Percentiles rank a stretch among this genome's conserved stretches.
phyloP scores from a whole-genome alignment of 805 yeast species.

The Maudiozyma serrabonitensis region DNA sequence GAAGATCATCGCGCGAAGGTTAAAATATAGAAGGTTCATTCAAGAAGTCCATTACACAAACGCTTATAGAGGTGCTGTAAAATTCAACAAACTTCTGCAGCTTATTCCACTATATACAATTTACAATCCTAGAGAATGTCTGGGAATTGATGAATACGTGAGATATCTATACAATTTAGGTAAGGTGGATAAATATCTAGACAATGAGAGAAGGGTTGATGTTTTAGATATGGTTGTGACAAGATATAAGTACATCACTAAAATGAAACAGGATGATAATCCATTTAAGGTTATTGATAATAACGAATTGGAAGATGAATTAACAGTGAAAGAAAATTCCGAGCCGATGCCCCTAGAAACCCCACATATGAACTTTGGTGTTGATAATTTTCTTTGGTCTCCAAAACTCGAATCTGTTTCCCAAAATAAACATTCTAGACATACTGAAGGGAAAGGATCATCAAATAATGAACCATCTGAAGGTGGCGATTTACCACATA shows the following conservation, averaged over 20 bases:
- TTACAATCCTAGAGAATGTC: conserved; percentile 68
- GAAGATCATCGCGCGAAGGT: conserved; percentile 44
- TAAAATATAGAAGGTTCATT: conserved; percentile 52
- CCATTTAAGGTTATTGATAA: not conserved
- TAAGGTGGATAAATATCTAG: conserved; percentile 40
- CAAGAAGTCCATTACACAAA: conserved; percentile 57
- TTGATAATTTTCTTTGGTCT: conserved; percentile 24
- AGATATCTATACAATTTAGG: conserved; percentile 50
- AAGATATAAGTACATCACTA: conserved; percentile 28
- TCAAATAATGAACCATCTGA: not conserved
- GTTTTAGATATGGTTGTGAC: conserved; percentile 30
- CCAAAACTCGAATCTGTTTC: conserved; percentile 7
- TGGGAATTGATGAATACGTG: conserved; percentile 61
- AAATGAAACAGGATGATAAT: conserved; percentile 1
- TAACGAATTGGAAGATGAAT: not conserved
- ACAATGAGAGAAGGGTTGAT: conserved; percentile 26
- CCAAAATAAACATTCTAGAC: not conserved
- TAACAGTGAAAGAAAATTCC: not conserved
- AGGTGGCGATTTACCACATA: not conserved
- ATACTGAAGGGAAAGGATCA: not conserved
- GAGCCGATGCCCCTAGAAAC: conserved; percentile 7
- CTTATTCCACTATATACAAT: conserved; percentile 68
- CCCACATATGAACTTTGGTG: conserved; percentile 21
- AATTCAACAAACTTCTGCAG: conserved; percentile 51
- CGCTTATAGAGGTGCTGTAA: conserved; percentile 50